phyloP scores from a whole-genome alignment of 345 rosid species.

The Dipteronia sinensis region DNA sequence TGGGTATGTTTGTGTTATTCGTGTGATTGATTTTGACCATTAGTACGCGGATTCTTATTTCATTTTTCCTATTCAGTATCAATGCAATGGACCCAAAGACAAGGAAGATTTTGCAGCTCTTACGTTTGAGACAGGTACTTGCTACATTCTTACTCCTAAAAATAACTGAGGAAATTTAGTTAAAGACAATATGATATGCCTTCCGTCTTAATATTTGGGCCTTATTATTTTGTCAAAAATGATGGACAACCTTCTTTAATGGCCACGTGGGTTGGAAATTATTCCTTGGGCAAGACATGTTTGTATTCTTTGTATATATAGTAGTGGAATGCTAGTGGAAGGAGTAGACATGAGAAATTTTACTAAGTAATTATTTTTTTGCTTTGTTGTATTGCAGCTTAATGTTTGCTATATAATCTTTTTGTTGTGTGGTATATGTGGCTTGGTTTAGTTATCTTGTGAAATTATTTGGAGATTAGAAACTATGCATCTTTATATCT shows the following conservation, averaged over 20 bases:
- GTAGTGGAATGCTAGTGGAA: neutral
- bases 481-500: neutral
- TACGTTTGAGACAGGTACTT: constrained; percentile 81
- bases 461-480: neutral
- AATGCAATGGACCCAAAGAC: constrained; percentile 84
- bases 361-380: neutral
- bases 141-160: neutral
- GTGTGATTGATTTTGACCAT: neutral
- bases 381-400: neutral
- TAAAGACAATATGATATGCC: too few species aligned
- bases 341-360: neutral
- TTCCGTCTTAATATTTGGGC: too few species aligned
- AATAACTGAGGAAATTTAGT: neutral
- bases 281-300: neutral
- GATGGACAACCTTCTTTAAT: too few species aligned
- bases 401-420: neutral
- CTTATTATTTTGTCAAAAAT: too few species aligned
- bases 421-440: neutral
- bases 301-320: too few species aligned
- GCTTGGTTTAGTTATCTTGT: neutral
- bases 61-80: constrained; percentile 46
- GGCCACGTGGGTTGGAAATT: too few species aligned
- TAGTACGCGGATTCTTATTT: neutral
- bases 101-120: constrained; percentile 66
- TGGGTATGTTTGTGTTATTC: constrained; percentile 40